Evolutionary conservation across 352 stramenopile genomes (phyloP), one percentile per base, ranked within the genome.

Genomic region (Pythium apleroticum): DNA sequence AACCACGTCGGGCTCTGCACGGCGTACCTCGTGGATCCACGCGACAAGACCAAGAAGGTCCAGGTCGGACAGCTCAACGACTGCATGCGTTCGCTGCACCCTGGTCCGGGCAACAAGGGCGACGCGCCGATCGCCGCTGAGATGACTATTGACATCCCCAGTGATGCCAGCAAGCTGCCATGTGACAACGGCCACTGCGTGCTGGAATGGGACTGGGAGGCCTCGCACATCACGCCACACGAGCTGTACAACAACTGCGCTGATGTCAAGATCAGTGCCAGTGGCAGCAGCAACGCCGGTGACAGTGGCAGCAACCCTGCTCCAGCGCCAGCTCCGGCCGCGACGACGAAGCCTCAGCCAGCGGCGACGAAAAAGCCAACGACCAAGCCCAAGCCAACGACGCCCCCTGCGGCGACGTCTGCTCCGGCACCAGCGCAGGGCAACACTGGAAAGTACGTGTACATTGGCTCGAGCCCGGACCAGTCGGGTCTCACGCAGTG

Each of bases 211-310:
- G 31, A 39, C 17, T 73, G 66, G 66, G 66, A 73, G 57, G 66
- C 66, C 35, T 37, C 50, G 22, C 66, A 73, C 57, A 17, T 73
- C 10, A 50, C 48, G 25, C 60, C 60, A 3, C 61, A 69, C 14
- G 66, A 73, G 52, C 24, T 66, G 4, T 73, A 46, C 57, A 69
- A 73, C 66, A 68, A 73, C 60, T 72, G 65, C 28, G 65, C 57
- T 10, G 64, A 71, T 15, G 64, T 71, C 28, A 71, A 62, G 52
- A 37, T 71, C 37, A 39, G 57, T 12, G 48, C 43, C 10, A 28
- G 41, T 9, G 43, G 28, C 33, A 31, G 35, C 19, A 41, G 41
- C 28, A 33, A 20, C 27, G 24, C n/a, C n/a, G 14, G 17, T 4
- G 48, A 17, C 39, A 62, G 35, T 20, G 37, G 17, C 53, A n/a